Base-by-base conservation (phyloP, 164 flowering plant species). In the Tinospora cordifolia region DNA sequence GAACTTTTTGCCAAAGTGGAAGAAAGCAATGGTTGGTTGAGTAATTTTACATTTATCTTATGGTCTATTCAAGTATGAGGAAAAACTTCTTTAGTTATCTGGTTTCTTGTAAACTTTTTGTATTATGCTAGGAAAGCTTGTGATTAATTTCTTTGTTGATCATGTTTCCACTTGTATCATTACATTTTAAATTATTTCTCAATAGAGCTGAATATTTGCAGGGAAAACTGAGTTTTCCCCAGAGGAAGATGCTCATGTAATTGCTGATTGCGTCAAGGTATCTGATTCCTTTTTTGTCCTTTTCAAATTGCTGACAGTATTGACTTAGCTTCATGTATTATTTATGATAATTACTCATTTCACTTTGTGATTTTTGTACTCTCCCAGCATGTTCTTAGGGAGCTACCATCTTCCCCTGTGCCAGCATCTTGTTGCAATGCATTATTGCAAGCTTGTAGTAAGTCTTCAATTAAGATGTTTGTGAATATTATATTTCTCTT, bases 361-460 rank as follows among this genome's bases (percentile, higher is more conserved):
- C 30, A 10, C 24, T 65, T 10, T 75, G 57, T 72, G 41, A 60
- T 57, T 67, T 60, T 54, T 30, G 40, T 15, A 44, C 39, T 75
- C 14, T 70, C 79, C 38, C 84, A 93, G 98, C 82, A 87, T 82
- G 79, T 91, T 26, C 80, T 91, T 66, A 89, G 98, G 51, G 98
- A 90, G 83, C 79, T 93, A 77, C 98, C 98, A 70, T 90, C 97
- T 65, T 89, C 93, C 80, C 98, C 98, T 63, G 93, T 93, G 74
- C 97, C 98, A 34, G 93, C 98, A 73, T 86, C 98, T 68, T 91
- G 98, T 81, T 93, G 98, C 83, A 87, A 84, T 70, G 92, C 96
- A 62, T 80, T 93, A 34, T 78, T 93, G 51, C 92, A 89, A 84
- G 97, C 98, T 64, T 84, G 75, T 75, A 79, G 97, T 93, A 85